Evolutionary conservation across 2,329 filamentous ascomycete genomes (phyloP).

Genomic region (Alternaria sp.): DNA sequence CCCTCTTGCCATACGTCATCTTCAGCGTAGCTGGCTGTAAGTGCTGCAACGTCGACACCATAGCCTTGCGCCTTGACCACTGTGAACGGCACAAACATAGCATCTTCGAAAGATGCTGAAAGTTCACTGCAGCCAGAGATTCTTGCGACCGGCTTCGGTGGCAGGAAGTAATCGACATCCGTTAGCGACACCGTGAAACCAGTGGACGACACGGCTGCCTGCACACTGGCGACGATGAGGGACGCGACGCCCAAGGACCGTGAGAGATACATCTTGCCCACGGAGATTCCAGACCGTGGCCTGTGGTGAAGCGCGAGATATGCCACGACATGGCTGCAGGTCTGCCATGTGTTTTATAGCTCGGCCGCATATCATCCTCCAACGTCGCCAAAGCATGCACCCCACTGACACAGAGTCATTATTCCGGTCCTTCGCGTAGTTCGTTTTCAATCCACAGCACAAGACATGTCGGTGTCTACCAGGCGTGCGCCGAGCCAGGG

Average conservation of each 20-base stretch:
- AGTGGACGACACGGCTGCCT: constrained; percentile 42
- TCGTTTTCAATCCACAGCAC: not conserved
- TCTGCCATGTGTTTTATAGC: not conserved
- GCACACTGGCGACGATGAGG: constrained; percentile 13
- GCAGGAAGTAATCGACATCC: constrained; percentile 53
- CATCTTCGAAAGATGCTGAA: constrained; percentile 26
- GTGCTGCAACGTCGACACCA: not conserved
- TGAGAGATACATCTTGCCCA: constrained; percentile 20
- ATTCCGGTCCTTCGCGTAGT: not conserved
- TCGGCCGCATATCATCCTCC: not conserved
- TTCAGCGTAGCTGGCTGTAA: constrained; percentile 39
- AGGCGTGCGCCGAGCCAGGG: not conserved
- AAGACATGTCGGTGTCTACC: not conserved
- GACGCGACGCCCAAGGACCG: constrained; percentile 11
- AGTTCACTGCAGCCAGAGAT: constrained; percentile 36
- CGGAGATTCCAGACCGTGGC: not conserved
- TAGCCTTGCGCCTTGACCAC: constrained; percentile 40
- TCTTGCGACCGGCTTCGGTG: constrained; percentile 47
- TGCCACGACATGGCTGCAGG: not conserved
- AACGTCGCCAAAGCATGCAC: not conserved
- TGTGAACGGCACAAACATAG: constrained; percentile 50
- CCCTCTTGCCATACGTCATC: constrained; percentile 55
- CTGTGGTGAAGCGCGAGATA: not conserved
- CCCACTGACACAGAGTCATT: constrained; percentile 1
- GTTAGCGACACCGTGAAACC: constrained; percentile 53